Conservation (phyloP, 108 stramenopile species). For the Nannochloropsis salina region DNA sequence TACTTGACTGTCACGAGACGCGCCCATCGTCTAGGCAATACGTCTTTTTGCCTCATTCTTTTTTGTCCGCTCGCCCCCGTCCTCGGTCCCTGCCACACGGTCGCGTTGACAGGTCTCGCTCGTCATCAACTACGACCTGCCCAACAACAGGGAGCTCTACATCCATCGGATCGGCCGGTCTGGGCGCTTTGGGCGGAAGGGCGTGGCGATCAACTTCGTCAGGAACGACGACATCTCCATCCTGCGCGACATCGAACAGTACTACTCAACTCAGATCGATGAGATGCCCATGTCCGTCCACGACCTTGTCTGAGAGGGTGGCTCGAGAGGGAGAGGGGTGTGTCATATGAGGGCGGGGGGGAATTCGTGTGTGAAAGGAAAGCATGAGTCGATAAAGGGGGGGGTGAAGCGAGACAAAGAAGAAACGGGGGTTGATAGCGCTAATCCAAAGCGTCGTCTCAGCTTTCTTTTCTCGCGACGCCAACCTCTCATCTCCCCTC, state of each 20-base stretch:
- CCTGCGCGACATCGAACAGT: slow-evolving; percentile 92
- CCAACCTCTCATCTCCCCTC: not conserved
- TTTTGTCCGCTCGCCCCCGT: too few relatives aligned
- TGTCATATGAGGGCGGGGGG: not conserved
- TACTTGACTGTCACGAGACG: too few relatives aligned
- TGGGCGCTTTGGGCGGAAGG: slow-evolving; percentile 95
- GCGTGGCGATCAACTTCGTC: slow-evolving; percentile 98
- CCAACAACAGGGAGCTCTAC: slow-evolving; percentile 90
- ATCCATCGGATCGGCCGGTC: slow-evolving; percentile 91
- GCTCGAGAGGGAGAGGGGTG: not conserved
- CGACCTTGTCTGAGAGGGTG: slow-evolving; percentile 64
- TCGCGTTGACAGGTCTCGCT: slow-evolving; percentile 72
- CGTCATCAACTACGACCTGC: slow-evolving; percentile 96
- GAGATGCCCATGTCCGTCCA: slow-evolving; percentile 93
- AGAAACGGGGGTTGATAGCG: not conserved
- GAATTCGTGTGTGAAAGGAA: not conserved
- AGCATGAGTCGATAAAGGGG: not conserved
- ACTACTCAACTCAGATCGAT: slow-evolving; percentile 89
- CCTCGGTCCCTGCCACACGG: too few relatives aligned
- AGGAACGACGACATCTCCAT: slow-evolving; percentile 77
- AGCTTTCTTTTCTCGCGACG: not conserved
- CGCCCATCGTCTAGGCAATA: too few relatives aligned
- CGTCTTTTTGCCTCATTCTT: too few relatives aligned
- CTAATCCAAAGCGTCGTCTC: not conserved
- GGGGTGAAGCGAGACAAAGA: not conserved